Conservation (phyloP, 2,329 filamentous ascomycete genomes). For the Neobulgaria alba region DNA sequence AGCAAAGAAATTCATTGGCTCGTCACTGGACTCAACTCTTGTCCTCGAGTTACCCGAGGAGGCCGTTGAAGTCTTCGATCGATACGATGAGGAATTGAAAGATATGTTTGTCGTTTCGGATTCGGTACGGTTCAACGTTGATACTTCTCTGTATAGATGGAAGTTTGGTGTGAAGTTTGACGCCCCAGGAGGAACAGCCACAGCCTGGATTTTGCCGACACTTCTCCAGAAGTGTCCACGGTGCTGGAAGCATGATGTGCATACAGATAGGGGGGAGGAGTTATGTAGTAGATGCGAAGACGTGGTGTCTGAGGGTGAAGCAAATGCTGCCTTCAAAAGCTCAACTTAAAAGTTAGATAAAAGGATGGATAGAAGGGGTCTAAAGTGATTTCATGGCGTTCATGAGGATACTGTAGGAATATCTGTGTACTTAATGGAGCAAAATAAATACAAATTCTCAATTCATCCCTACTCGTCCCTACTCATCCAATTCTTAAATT, state of each 20-base stretch:
- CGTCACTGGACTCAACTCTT: slow-evolving; percentile 71
- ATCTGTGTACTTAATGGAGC: too few relatives aligned
- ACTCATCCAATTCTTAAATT: too few relatives aligned
- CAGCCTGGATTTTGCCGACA: slow-evolving; percentile 33
- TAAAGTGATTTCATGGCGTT: too few relatives aligned
- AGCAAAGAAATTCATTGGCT: slow-evolving; percentile 63
- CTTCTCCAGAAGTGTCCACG: slow-evolving; percentile 64
- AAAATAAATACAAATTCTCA: too few relatives aligned
- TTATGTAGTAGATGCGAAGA: slow-evolving; percentile 69
- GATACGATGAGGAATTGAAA: slow-evolving; percentile 34
- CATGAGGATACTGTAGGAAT: too few relatives aligned
- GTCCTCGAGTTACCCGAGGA: slow-evolving; percentile 39
- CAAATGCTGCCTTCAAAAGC: too few relatives aligned
- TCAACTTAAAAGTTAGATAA: too few relatives aligned
- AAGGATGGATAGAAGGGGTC: too few relatives aligned
- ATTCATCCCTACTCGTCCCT: too few relatives aligned
- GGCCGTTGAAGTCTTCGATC: slow-evolving; percentile 19
- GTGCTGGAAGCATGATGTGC: slow-evolving; percentile 79
- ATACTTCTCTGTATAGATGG: too few relatives aligned
- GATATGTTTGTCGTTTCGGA: slow-evolving; percentile 63
- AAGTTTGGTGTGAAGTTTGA: slow-evolving; percentile 26
- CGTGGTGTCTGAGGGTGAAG: too few relatives aligned
- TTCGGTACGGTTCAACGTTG: slow-evolving; percentile 43
- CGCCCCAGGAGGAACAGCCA: slow-evolving; percentile 15
- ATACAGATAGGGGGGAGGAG: too few relatives aligned